Percentiles rank a stretch among this genome's conserved stretches.
These are phyloP conservation scores for Eucalyptus fibrosa DNA, from an alignment of 345 rosid genomes.

Conservation along the genomic window DNA sequence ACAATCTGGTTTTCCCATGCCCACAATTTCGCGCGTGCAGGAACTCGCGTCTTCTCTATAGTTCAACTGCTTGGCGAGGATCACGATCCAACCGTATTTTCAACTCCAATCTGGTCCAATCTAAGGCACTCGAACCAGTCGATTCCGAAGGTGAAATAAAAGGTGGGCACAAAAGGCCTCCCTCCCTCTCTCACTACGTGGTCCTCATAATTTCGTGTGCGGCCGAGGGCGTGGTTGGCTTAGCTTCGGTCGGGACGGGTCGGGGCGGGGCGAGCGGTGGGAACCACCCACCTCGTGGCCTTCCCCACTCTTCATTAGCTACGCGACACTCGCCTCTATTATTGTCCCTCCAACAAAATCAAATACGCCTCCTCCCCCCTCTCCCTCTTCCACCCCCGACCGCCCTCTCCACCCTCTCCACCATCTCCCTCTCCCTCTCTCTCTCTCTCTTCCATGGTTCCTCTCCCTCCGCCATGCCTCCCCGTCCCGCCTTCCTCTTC, in stretches of 20 bases:
- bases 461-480: slow-evolving; percentile 18
- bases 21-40: neutral
- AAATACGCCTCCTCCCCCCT: neutral
- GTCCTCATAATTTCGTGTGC: neutral
- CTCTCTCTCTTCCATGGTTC: slow-evolving; percentile 17
- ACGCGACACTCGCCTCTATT: slow-evolving; percentile 9
- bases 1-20: neutral
- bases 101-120: neutral
- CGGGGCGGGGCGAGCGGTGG: neutral
- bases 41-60: neutral
- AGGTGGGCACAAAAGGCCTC: neutral
- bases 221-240: neutral
- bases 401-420: neutral
- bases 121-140: neutral
- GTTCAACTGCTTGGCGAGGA: neutral
- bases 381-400: neutral
- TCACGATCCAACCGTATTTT: neutral
- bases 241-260: neutral
- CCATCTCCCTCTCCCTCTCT: neutral
- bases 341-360: slow-evolving; percentile 15
- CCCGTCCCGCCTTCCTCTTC: slow-evolving; percentile 12
- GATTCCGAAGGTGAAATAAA: neutral
- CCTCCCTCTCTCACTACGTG: neutral
- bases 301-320: slow-evolving; percentile 5
- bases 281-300: neutral